A percentile compares a stretch with the other conserved stretches of the same genome.
phyloP scores from a whole-genome alignment of 257 asterid genomes.

The Lantana camara region DNA sequence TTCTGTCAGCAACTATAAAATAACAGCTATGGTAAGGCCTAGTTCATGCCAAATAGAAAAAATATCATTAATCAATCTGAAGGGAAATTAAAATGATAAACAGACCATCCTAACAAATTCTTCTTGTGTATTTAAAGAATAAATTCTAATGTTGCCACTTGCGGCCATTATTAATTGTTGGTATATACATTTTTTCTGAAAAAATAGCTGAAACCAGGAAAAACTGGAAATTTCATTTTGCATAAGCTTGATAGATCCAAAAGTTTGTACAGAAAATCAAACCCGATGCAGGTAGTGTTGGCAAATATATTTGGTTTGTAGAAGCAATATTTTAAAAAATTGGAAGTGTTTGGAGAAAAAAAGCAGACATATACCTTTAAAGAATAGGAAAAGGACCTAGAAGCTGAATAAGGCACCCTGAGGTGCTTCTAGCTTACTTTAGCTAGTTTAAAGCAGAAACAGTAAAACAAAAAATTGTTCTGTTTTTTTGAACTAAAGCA shows the following conservation, averaged over 20 bases:
- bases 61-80: neutral
- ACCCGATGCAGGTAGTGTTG: too few species aligned
- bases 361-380: too few species aligned
- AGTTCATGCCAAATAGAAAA: slow-evolving; percentile 4
- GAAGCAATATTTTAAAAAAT: too few species aligned
- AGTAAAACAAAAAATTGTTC: too few species aligned
- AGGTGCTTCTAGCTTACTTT: too few species aligned
- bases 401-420: too few species aligned
- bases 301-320: too few species aligned
- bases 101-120: neutral
- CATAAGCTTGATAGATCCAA: neutral
- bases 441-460: too few species aligned
- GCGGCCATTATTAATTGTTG: too few species aligned
- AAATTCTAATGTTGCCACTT: neutral
- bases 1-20: slow-evolving; percentile 87
- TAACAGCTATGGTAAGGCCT: slow-evolving; percentile 17
- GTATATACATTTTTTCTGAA: neutral
- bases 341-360: too few species aligned
- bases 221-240: neutral
- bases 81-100: neutral
- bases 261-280: slow-evolving; percentile 8
- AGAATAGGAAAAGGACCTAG: too few species aligned
- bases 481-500: too few species aligned
- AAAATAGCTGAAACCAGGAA: neutral
- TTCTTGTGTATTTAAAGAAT: neutral